Evolutionary conservation across 1,284 basidiomycete species (phyloP), one percentile per base, ranked within the genome.

Genomic region (Trichosporon sp.): DNA sequence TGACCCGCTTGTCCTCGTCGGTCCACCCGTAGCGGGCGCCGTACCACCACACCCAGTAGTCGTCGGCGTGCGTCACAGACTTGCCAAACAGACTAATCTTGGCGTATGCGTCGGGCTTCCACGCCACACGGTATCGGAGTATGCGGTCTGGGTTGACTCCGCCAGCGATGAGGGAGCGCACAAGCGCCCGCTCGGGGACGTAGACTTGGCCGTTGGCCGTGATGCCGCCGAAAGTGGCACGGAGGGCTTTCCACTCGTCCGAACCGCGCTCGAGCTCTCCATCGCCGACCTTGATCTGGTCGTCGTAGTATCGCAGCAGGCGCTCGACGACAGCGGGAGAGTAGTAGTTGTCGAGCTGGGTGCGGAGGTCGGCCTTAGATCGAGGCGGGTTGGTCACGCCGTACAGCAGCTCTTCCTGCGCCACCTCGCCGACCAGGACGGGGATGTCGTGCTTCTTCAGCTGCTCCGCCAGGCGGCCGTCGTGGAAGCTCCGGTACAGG

Each of bases 271-370:
- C 46, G 60, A 60, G 59, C 25, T 57, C 29, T 19, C 60, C 46
- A 33, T 52, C 46, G 11, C 19, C 27, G 11, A 34, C 32, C 7
- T 36, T n/a, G 31, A 62, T 9, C 16, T 54, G 33, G 31, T 58
- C 10, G 54, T 34, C 29, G 37, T 52, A 67, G 23, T 62, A 59
- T 31, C 33, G 23, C 7, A 59, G n/a, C 10, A 71, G 69, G 23
- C 58, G 49, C 40, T 64, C 61, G 21, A 58, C 59, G 3, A 68
- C 67, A 32, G 63, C 65, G 31, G 63, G 58, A 8, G 36, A 34
- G 61, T 71, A 71, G 64, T 71, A 71, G 65, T 71, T 71, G 40
- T 59, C 40, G 11, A 71, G 62, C 67, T 71, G 69, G 14, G 58
- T 56, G 14, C 52, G 23, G 14, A 71, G 61, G 62, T 64, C 65